These are phyloP conservation scores for Hyaloscypha finlandica DNA, from an alignment of 495 filamentous ascomycete genomes.

Conservation along the genomic window DNA sequence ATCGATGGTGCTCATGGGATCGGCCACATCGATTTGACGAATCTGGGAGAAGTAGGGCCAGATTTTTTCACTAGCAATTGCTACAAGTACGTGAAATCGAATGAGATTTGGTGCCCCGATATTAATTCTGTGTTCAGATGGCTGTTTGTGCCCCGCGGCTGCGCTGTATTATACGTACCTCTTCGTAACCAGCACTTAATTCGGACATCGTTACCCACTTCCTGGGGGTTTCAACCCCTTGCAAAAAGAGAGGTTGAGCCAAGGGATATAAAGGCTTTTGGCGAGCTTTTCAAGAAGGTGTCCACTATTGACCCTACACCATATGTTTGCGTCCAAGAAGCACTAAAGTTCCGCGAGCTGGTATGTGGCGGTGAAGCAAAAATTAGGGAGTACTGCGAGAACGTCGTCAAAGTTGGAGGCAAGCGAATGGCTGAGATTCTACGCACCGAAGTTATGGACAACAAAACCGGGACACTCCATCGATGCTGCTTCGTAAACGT, in stretches of 20 bases:
- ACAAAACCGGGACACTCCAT: slow-evolving; percentile 36
- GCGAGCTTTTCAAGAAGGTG: slow-evolving; percentile 73
- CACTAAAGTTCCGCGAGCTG: slow-evolving; percentile 64
- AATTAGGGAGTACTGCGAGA: slow-evolving; percentile 58
- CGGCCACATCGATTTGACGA: slow-evolving; percentile 69
- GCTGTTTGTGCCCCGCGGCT: slow-evolving; percentile 77
- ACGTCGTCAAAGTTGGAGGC: slow-evolving; percentile 62
- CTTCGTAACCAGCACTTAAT: slow-evolving; percentile 70
- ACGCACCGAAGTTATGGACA: slow-evolving; percentile 71
- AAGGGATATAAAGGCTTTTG: slow-evolving; percentile 45
- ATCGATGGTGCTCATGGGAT: slow-evolving; percentile 83
- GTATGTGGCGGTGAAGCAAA: slow-evolving; percentile 69
- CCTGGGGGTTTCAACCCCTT: slow-evolving; percentile 49
- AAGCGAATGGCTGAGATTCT: slow-evolving; percentile 57
- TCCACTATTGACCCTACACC: slow-evolving; percentile 73
- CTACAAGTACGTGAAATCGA: slow-evolving; percentile 59
- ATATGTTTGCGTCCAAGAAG: slow-evolving; percentile 70
- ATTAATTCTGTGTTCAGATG: slow-evolving; percentile 45
- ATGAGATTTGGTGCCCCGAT: background rate
- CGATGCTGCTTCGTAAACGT: slow-evolving; percentile 21
- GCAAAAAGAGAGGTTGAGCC: background rate
- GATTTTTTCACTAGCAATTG: slow-evolving; percentile 86
- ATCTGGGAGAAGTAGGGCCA: slow-evolving; percentile 48
- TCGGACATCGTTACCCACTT: slow-evolving; percentile 73
- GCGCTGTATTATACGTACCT: slow-evolving; percentile 78